Base-by-base conservation (phyloP, 768 basidiomycete species). In the Collybiopsis confluens region DNA sequence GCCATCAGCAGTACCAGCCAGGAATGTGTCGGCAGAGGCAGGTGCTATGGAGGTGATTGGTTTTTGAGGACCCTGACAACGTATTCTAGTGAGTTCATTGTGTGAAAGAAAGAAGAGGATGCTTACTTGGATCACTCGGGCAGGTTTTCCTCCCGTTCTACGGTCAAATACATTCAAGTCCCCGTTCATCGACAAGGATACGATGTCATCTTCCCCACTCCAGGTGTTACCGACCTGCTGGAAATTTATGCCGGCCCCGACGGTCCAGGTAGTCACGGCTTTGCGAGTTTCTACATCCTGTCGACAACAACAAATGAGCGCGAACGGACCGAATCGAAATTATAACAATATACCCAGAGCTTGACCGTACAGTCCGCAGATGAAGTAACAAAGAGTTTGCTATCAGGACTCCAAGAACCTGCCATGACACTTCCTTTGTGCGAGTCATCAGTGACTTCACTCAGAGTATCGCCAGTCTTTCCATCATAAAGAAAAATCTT, bases 151-250 rank as follows among this genome's bases (percentile, higher is more conserved):
- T 1, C 79, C 79, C 8, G 72, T 73, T 41, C 93, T 78, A 23
- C 81, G 79, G 65, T 98, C 95, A 64, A 96, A 83, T 15, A 96
- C 65, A 61, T 88, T 91, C 52, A 98, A 73, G 52, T 83, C 80
- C 13, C 95, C 93, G 0, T 82, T 84, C 59, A 96, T 70, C 0
- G 92, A 93, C 24, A 98, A 72, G 3, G 92, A 94, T 35, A 92
- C 83, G 49, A 97, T 82, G 54, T 82, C 78, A 50, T 76, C 76
- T 28, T 80, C 73, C 38, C 79, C 81, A 49, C 76, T 85, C 91
- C 92, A 97, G n/a, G 82, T 81, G 59, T 88, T 89, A 26, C 95
- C 95, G 24, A 90, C 76, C 73, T 98, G 95, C 64, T 98, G 95
- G 59, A 88, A 70, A 26, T 76, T 71, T 26, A 96, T 70, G n/a